A percentile compares a stretch with the other conserved stretches of the same genome.
These are phyloP conservation scores for Auriculariales sp. DNA, from an alignment of 768 basidiomycete species.

Conservation along the genomic window DNA sequence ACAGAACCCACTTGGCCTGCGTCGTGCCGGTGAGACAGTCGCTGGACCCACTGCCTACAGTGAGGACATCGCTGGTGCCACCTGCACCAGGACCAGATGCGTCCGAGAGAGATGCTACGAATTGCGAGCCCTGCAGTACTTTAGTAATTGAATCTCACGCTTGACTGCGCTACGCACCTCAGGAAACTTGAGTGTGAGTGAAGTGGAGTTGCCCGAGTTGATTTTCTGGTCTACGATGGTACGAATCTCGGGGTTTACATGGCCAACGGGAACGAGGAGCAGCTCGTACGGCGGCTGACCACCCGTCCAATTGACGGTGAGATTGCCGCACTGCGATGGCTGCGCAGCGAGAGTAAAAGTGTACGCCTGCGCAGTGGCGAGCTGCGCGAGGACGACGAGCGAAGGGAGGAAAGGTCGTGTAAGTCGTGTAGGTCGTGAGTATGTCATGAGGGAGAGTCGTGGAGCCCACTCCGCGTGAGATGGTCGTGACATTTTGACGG, in stretches of 20 bases:
- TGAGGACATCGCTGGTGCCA: constrained; percentile 8
- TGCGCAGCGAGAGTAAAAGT: constrained; percentile 27
- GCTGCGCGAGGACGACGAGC: constrained; percentile 17
- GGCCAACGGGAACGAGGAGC: constrained; percentile 52
- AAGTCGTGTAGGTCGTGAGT: not conserved
- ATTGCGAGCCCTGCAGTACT: constrained; percentile 55
- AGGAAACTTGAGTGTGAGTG: constrained; percentile 45
- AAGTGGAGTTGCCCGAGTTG: constrained; percentile 19
- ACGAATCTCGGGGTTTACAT: constrained; percentile 49
- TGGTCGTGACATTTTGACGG: too few species aligned
- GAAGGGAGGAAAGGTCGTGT: constrained; percentile 13
- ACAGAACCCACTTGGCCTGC: constrained; percentile 1
- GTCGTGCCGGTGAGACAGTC: constrained; percentile 16
- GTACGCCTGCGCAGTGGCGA: constrained; percentile 14
- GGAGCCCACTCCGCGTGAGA: too few species aligned
- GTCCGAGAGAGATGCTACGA: constrained; percentile 40
- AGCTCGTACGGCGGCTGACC: constrained; percentile 55
- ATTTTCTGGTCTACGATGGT: constrained; percentile 44
- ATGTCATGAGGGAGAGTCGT: not conserved
- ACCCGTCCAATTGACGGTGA: constrained; percentile 41
- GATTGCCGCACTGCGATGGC: constrained; percentile 53
- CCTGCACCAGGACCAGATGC: constrained; percentile 6
- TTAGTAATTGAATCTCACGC: too few species aligned
- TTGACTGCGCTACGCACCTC: too few species aligned
- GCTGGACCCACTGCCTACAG: constrained; percentile 17